These are phyloP conservation scores for Dryadomyces quercus-mongolicae DNA, from an alignment of 2,329 filamentous ascomycete species.

Conservation along the genomic window DNA sequence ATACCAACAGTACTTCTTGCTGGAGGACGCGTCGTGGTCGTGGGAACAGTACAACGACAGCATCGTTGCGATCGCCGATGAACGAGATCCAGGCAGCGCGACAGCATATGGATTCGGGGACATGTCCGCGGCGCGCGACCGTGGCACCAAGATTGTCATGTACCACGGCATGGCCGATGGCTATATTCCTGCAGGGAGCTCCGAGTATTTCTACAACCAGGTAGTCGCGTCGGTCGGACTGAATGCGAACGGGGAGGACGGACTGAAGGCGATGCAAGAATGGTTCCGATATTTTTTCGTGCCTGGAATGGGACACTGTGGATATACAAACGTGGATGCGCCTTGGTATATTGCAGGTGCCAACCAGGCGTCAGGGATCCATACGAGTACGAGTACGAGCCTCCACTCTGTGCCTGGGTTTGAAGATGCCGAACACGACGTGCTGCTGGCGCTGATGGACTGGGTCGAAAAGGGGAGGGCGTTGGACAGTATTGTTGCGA, in stretches of 20 bases:
- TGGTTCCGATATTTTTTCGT: constrained; percentile 39
- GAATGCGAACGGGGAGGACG: neutral
- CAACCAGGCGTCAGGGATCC: constrained; percentile 13
- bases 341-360: constrained; percentile 23
- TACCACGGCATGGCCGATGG: constrained; percentile 29
- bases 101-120: constrained; percentile 17
- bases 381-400: too few relatives aligned
- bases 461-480: constrained; percentile 14
- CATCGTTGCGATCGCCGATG: constrained; percentile 15
- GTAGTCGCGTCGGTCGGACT: constrained; percentile 23
- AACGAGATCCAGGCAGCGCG: constrained; percentile 17
- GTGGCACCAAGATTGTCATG: constrained; percentile 27
- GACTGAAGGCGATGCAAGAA: constrained; percentile 16
- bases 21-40: constrained; percentile 17
- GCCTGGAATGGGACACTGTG: constrained; percentile 39
- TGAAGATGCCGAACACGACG: constrained; percentile 19
- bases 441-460: constrained; percentile 20
- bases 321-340: constrained; percentile 16
- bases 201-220: constrained; percentile 20
- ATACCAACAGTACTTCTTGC: constrained; percentile 18
- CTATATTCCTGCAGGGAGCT: constrained; percentile 20
- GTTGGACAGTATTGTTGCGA: constrained; percentile 13
- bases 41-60: constrained; percentile 18
- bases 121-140: constrained; percentile 16
- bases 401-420: neutral